Base-by-base conservation (phyloP, 2,329 filamentous ascomycete species). In the Daldinia sp. region DNA sequence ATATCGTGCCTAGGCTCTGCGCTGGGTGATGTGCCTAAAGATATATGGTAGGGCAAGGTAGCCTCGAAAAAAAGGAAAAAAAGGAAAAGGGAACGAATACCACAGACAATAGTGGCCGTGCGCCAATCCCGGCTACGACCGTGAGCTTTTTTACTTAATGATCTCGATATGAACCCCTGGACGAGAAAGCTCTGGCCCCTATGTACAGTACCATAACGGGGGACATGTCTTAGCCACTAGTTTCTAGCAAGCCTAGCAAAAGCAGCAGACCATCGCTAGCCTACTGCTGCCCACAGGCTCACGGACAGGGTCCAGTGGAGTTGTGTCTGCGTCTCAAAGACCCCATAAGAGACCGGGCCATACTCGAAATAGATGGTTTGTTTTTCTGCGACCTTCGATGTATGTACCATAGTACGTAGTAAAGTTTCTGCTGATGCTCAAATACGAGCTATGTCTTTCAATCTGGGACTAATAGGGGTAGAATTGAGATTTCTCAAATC, bases 91-190 rank as follows among this genome's bases (percentile, higher is more conserved):
- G 15, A 19, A 30, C 27, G 3, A 48, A 39, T 55, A 60, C 64
- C 66, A 67, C 66, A 51, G 66, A 68, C 63, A 49, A 64, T 67
- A 63, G 61, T 45, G 58, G 67, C 66, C 64, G 66, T 66, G 66
- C 66, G 64, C 58, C 55, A 64, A 68, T 63, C 66, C 66, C 57
- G 58, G 66, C 54, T 41, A 60, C 35, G 50, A 43, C 58, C 55
- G 43, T 53, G 51, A 29, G 48, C 21, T 52, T 45, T 41, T 55
- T 64, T 35, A 37, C 59, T 67, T 34, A 45, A 48, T 58, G 57
- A 68, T 68, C 66, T 66, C 51, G 66, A 67, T 66, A 63, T 35
- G 21, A 50, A 62, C 58, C 54, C 61, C 52, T 23, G 59, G 55
- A 45, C 34, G 48, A 58, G 47, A 63, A n/a, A 63, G 63, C 61